Percentiles rank a stretch among this genome's conserved stretches.
phyloP scores from a whole-genome alignment of 495 filamentous ascomycete genomes.

The Cryomyces antarcticus region DNA sequence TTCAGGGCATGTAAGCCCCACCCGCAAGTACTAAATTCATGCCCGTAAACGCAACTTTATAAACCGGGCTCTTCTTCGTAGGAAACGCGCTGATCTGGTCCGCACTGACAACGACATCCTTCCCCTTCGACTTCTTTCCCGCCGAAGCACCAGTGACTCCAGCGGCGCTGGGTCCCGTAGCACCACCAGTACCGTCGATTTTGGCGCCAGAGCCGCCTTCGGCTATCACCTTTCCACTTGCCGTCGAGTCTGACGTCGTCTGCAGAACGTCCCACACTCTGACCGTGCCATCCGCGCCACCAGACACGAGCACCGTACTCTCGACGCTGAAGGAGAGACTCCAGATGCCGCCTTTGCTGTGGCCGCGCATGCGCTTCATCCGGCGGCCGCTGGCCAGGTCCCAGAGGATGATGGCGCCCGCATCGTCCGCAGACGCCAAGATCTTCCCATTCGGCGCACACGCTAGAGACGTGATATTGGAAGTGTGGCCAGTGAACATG shows the following conservation, averaged over 20 bases:
- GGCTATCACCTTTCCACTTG: slow-evolving; percentile 32
- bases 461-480: slow-evolving; percentile 60
- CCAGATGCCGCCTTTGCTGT: slow-evolving; percentile 86
- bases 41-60: slow-evolving; percentile 79
- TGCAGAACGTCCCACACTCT: slow-evolving; percentile 58
- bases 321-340: slow-evolving; percentile 81
- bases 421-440: slow-evolving; percentile 68
- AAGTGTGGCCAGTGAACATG: slow-evolving; percentile 78
- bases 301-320: slow-evolving; percentile 68
- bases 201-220: slow-evolving; percentile 31
- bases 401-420: slow-evolving; percentile 81
- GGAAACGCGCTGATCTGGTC: slow-evolving; percentile 87
- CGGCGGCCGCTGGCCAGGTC: slow-evolving; percentile 64
- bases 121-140: slow-evolving; percentile 52
- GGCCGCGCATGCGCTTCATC: slow-evolving; percentile 81
- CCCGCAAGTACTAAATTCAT: slow-evolving; percentile 84
- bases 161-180: neutral
- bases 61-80: slow-evolving; percentile 87
- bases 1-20: slow-evolving; percentile 54
- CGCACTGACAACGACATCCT: slow-evolving; percentile 72
- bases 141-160: slow-evolving; percentile 9
- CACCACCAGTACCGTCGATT: slow-evolving; percentile 7
- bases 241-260: slow-evolving; percentile 18
- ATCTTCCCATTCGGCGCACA: slow-evolving; percentile 74
- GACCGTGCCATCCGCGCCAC: slow-evolving; percentile 80